These are phyloP conservation scores for Cercophora newfieldiana DNA, from an alignment of 495 filamentous ascomycete species.

Conservation along the genomic window DNA sequence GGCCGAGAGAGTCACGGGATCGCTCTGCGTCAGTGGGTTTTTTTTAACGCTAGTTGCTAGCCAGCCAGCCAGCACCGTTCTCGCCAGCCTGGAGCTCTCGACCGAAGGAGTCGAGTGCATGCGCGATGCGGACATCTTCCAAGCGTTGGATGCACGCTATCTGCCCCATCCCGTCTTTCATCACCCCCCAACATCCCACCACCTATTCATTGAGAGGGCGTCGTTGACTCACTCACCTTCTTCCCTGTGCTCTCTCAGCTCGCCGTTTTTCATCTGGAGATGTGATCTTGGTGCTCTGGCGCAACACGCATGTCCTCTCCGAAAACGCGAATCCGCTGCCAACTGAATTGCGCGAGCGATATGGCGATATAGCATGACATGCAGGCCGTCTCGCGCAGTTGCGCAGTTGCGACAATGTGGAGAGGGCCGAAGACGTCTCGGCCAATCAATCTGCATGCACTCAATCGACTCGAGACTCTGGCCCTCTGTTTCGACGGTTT, in stretches of 20 bases:
- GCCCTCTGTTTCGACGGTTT: constrained; percentile 20
- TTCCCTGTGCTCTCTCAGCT: not conserved
- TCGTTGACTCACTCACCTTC: not conserved
- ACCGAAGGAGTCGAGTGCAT: constrained; percentile 12
- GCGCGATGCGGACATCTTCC: constrained; percentile 18
- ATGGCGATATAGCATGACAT: constrained; percentile 30
- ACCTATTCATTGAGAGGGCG: not conserved
- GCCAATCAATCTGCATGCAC: constrained; percentile 28
- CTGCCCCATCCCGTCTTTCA: constrained; percentile 1
- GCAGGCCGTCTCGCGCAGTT: constrained; percentile 29
- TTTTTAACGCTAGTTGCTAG: not conserved
- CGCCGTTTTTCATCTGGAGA: not conserved
- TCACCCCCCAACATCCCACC: constrained; percentile 1
- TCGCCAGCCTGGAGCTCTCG: constrained; percentile 15
- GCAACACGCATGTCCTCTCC: not conserved
- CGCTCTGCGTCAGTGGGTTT: constrained; percentile 20
- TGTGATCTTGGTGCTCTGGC: not conserved
- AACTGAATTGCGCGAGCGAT: constrained; percentile 18
- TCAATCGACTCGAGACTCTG: constrained; percentile 15
- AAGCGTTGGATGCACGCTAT: constrained; percentile 32
- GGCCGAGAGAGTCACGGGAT: constrained; percentile 28
- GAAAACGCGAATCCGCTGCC: not conserved
- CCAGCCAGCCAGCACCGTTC: not conserved
- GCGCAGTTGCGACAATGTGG: constrained; percentile 28
- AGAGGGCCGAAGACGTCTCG: constrained; percentile 6